These are phyloP conservation scores for Cyberlindnera mycetangii DNA, from an alignment of 805 yeast species.

Conservation along the genomic window DNA sequence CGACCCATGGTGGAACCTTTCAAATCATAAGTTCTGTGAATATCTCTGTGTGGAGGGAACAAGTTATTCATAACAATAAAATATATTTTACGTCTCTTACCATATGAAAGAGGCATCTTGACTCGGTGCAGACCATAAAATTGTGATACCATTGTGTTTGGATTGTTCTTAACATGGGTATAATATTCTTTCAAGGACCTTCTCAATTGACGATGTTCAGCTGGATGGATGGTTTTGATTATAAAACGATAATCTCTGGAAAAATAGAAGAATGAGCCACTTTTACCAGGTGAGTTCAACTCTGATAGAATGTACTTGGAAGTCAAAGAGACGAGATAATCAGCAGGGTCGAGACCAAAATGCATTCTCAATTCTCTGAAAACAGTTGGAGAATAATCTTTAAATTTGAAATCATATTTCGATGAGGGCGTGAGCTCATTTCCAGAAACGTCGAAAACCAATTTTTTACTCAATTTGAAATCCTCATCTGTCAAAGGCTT, in stretches of 20 bases:
- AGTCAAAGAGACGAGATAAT: constrained; percentile 86
- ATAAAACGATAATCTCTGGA: constrained; percentile 92
- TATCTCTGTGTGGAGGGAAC: constrained; percentile 89
- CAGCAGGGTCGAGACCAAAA: constrained; percentile 94
- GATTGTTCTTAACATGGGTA: constrained; percentile 75
- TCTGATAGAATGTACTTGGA: constrained; percentile 91
- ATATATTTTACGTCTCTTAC: constrained; percentile 69
- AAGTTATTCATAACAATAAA: constrained; percentile 95
- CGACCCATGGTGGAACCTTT: constrained; percentile 93
- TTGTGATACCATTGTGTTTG: constrained; percentile 89
- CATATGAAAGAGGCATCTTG: constrained; percentile 66
- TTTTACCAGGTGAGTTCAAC: constrained; percentile 93
- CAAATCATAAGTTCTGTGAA: constrained; percentile 82
- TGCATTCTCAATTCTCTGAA: constrained; percentile 77
- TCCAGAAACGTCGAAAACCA: constrained; percentile 85
- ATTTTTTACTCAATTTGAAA: constrained; percentile 68
- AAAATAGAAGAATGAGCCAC: constrained; percentile 94
- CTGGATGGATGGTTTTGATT: constrained; percentile 91
- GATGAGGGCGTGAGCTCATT: constrained; percentile 90
- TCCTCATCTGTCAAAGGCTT: constrained; percentile 68
- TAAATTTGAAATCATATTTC: constrained; percentile 92
- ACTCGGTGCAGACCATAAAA: constrained; percentile 94
- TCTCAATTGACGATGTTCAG: constrained; percentile 85
- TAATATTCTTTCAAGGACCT: constrained; percentile 73
- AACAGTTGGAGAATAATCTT: constrained; percentile 94